Evolutionary conservation across 202 grass and related monocot species (phyloP).

Genomic region (Bolboschoenoplectus hybrid): DNA sequence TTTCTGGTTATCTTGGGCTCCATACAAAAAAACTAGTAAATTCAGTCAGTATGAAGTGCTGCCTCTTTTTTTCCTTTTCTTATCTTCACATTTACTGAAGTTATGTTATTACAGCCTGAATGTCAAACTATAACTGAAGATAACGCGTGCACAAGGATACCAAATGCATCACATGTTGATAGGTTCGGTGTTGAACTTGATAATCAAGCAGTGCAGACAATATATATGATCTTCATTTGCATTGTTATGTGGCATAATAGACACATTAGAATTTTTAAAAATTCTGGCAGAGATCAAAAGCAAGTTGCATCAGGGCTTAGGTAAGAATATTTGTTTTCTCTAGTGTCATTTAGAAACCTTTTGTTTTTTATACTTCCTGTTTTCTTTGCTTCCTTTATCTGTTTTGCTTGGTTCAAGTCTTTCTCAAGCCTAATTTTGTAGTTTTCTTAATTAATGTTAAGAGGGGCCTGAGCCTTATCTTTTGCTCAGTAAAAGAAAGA

Average conservation of each 20-base stretch:
- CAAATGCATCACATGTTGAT: constrained; percentile 6
- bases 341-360: neutral
- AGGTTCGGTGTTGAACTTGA: neutral
- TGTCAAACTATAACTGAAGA: neutral
- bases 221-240: neutral
- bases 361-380: neutral
- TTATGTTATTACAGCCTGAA: neutral
- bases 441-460: neutral
- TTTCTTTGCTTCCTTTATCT: neutral
- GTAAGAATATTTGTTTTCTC: neutral
- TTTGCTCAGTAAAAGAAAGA: neutral
- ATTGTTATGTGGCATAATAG: neutral
- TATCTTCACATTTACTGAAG: neutral
- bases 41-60: neutral
- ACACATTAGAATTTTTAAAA: neutral
- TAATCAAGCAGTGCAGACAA: neutral
- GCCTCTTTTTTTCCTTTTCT: no score
- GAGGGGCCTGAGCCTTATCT: neutral
- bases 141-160: neutral
- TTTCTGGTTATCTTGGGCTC: neutral
- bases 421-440: neutral
- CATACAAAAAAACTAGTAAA: constrained; percentile 8
- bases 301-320: neutral
- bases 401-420: neutral
- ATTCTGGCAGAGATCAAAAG: neutral